phyloP scores from a whole-genome alignment of 2,329 filamentous ascomycete genomes.

The Trichoderma brevicompactum region DNA sequence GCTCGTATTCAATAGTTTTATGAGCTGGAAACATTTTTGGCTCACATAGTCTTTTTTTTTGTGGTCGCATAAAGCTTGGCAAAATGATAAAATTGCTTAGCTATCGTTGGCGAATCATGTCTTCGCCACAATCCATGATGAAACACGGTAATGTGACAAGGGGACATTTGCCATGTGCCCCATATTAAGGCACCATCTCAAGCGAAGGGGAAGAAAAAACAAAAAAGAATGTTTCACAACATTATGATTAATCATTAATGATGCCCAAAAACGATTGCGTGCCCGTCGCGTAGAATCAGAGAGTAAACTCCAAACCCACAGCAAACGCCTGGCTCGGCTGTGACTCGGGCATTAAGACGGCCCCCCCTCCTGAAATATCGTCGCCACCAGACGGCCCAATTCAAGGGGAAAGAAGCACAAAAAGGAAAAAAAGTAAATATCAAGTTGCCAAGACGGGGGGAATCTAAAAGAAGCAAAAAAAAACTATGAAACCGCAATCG shows the following conservation, averaged over 20 bases:
- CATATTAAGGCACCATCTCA: conserved; percentile 22
- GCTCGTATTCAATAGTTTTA: conserved; percentile 18
- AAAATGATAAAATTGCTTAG: conserved; percentile 24
- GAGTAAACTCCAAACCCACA: conserved; percentile 22
- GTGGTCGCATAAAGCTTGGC: conserved; percentile 23
- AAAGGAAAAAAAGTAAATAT: conserved; percentile 5
- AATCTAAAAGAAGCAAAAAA: neutral
- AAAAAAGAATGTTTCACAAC: conserved; percentile 18
- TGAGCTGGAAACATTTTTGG: conserved; percentile 9
- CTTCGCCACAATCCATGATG: conserved; percentile 21
- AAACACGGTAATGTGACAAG: conserved; percentile 22
- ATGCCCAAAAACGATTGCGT: conserved; percentile 17
- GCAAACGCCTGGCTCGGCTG: conserved; percentile 26
- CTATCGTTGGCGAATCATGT: conserved; percentile 25
- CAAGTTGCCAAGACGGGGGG: conserved; percentile 5
- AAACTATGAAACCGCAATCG: conserved; percentile 47
- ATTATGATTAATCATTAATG: conserved; percentile 27
- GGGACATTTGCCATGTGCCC: conserved; percentile 16
- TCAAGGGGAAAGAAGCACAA: conserved; percentile 10
- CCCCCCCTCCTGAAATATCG: conserved; percentile 4
- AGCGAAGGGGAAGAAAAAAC: conserved; percentile 13
- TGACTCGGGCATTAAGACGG: neutral
- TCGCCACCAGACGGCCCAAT: conserved; percentile 22
- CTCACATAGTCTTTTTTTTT: conserved; percentile 1
- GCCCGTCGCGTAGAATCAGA: conserved; percentile 12